Conservation (phyloP, 176 grass and related monocot genomes). For the Oryza meridionalis region DNA sequence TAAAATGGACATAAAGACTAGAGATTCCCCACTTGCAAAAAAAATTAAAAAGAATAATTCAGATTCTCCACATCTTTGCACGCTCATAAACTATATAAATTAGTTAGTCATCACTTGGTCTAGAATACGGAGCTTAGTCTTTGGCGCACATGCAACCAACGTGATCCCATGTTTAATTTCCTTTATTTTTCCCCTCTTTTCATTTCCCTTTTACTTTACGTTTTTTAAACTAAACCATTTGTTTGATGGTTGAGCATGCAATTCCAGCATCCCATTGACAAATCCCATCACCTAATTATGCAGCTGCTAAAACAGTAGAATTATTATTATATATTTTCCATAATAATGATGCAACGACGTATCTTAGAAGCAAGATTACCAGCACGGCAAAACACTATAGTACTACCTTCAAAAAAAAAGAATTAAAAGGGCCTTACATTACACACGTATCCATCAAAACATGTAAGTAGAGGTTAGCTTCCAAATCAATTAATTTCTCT, state of each 20-base stretch:
- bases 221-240: background rate
- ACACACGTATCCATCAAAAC: background rate
- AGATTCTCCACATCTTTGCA: constrained; percentile 7
- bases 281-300: constrained; percentile 37
- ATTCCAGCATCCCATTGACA: constrained; percentile 15
- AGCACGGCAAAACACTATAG: background rate
- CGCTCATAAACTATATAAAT: constrained; percentile 16
- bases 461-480: background rate
- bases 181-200: background rate
- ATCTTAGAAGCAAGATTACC: constrained; percentile 50
- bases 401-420: constrained; percentile 18
- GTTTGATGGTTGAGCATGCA: constrained; percentile 22
- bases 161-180: constrained; percentile 56
- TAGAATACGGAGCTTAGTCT: constrained; percentile 13
- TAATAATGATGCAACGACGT: constrained; percentile 41
- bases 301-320: background rate
- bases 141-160: constrained; percentile 43
- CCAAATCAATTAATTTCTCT: background rate
- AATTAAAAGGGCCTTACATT: background rate
- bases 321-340: constrained; percentile 3
- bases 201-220: background rate
- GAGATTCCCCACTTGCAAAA: constrained; percentile 22
- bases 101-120: constrained; percentile 10
- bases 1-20: constrained; percentile 15
- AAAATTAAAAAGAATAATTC: background rate